Conservation (phyloP, 768 basidiomycete species). For the Lactarius psammicola region DNA sequence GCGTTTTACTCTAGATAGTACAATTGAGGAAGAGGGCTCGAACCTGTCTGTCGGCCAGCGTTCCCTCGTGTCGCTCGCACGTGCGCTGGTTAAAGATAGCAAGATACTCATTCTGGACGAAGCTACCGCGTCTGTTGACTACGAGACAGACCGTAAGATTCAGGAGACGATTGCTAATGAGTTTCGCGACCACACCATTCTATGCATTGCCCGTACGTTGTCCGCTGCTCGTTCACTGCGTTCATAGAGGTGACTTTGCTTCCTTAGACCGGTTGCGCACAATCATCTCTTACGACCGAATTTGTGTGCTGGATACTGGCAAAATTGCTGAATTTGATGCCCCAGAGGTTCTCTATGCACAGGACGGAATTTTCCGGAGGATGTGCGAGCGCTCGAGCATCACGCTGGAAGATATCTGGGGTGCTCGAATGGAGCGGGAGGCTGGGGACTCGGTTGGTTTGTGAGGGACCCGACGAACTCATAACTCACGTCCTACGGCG, state of each 20-base stretch:
- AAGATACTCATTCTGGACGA: conserved; percentile 88
- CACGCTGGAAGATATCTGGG: conserved; percentile 62
- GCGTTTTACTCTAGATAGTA: conserved; percentile 78
- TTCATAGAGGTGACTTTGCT: background rate
- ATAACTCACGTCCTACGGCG: too few relatives aligned
- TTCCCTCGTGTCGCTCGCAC: conserved; percentile 80
- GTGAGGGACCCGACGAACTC: background rate
- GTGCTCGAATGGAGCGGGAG: conserved; percentile 35
- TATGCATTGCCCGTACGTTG: conserved; percentile 80
- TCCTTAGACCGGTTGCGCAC: conserved; percentile 73
- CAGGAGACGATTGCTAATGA: conserved; percentile 85
- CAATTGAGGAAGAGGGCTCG: conserved; percentile 82
- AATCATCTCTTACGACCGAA: conserved; percentile 84
- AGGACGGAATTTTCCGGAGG: conserved; percentile 70
- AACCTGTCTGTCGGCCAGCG: conserved; percentile 83
- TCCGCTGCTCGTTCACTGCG: too few relatives aligned
- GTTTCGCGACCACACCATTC: conserved; percentile 79
- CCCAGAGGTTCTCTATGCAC: conserved; percentile 59
- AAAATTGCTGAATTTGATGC: conserved; percentile 84
- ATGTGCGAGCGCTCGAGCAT: conserved; percentile 86
- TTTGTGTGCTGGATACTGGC: conserved; percentile 84
- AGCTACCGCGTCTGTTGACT: conserved; percentile 87
- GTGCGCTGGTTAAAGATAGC: conserved; percentile 84
- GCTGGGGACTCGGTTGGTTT: conserved; percentile 1
- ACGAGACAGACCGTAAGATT: conserved; percentile 87